These are phyloP conservation scores for Clausena lansium DNA, from an alignment of 345 rosid species.

Conservation along the genomic window DNA sequence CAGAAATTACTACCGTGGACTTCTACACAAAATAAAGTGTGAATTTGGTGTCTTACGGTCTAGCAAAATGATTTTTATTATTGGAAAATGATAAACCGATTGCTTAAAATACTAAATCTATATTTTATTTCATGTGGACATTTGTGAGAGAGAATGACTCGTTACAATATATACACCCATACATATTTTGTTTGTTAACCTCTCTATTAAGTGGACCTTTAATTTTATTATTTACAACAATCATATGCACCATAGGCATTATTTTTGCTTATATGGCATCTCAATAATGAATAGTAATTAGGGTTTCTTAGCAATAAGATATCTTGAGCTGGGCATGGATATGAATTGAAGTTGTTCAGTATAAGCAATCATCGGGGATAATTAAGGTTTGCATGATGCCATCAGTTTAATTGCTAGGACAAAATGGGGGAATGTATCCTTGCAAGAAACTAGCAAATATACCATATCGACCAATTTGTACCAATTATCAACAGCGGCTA, in stretches of 20 bases:
- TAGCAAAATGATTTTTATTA: no score
- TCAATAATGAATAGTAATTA: not conserved
- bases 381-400: not conserved
- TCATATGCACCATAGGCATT: not conserved
- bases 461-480: not conserved
- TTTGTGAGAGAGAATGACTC: no score
- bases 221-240: not conserved
- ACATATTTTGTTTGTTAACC: not conserved
- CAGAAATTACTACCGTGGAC: no score
- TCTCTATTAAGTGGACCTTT: not conserved
- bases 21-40: no score
- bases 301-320: not conserved
- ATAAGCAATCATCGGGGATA: no score
- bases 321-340: no score
- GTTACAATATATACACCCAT: no score
- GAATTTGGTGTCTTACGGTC: no score
- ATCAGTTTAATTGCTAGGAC: not conserved
- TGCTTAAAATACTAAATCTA: no score
- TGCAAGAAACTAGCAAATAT: not conserved
- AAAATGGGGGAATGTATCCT: conserved; percentile 1
- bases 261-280: not conserved
- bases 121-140: no score
- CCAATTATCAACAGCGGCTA: not conserved
- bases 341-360: no score
- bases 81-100: no score